Evolutionary conservation across 805 yeast species (phyloP).

Genomic region (Yamadazyma olivae): DNA sequence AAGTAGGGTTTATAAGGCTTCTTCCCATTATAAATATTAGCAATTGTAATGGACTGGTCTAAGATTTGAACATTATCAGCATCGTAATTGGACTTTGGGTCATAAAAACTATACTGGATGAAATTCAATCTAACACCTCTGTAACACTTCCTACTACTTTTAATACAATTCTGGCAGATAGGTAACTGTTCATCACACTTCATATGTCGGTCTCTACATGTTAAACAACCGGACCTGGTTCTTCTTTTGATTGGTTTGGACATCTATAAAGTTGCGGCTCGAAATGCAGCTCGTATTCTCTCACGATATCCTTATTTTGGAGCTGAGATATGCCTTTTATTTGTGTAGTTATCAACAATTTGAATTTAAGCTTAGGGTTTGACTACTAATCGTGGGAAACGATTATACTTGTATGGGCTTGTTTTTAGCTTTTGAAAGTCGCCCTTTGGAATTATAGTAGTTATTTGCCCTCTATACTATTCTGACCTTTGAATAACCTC

Average conservation of each 20-base stretch:
- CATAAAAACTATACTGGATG: conserved; percentile 37
- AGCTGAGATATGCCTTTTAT: too few species aligned
- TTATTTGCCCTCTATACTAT: too few species aligned
- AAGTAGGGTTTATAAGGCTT: conserved; percentile 28
- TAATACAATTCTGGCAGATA: conserved; percentile 54
- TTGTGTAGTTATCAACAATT: too few species aligned
- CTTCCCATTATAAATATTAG: conserved; percentile 37
- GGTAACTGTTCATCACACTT: conserved; percentile 67
- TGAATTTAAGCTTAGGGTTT: too few species aligned
- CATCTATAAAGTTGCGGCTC: conserved; percentile 2
- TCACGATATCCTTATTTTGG: too few species aligned
- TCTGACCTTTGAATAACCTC: too few species aligned
- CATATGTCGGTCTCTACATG: conserved; percentile 64
- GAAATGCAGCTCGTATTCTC: too few species aligned
- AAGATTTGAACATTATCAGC: conserved; percentile 19
- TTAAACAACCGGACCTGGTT: conserved; percentile 52
- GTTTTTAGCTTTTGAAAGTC: too few species aligned
- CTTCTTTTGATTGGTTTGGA: conserved; percentile 23
- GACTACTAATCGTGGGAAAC: too few species aligned
- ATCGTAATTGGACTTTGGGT: conserved; percentile 21
- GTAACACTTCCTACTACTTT: conserved; percentile 46
- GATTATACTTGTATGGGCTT: too few species aligned
- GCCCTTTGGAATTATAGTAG: too few species aligned
- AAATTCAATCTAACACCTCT: conserved; percentile 46
- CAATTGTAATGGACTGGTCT: conserved; percentile 44